Evolutionary conservation across 139 green algal genomes (phyloP).

Genomic region (Dunaliella primolecta): DNA sequence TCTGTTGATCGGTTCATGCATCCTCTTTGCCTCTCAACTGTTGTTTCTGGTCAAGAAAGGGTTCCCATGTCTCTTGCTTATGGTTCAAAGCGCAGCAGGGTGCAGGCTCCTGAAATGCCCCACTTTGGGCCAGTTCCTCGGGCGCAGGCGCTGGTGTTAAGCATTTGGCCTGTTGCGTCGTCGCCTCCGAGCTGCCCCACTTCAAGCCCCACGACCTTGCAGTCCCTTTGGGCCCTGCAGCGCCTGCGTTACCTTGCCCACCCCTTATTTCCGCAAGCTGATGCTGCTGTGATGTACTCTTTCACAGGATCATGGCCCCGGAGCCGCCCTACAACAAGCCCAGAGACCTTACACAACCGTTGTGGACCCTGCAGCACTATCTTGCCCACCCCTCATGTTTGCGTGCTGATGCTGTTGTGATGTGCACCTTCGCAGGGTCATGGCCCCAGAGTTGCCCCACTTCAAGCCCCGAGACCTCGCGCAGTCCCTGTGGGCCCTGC

Average conservation of each 20-base stretch:
- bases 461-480: slow-evolving; percentile 26
- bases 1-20: no score
- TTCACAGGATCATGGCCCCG: background rate
- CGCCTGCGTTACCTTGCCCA: background rate
- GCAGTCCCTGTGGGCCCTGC: slow-evolving; percentile 24
- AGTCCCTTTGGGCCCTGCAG: slow-evolving; percentile 23
- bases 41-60: no score
- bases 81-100: background rate
- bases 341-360: slow-evolving; percentile 16
- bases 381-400: background rate
- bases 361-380: slow-evolving; percentile 22
- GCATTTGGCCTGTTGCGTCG: no score
- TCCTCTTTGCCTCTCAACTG: no score
- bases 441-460: background rate
- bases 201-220: slow-evolving; percentile 20
- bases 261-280: background rate
- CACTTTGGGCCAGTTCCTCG: no score
- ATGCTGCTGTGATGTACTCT: no score
- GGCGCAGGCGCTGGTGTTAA: no score
- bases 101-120: background rate
- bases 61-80: no score
- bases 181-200: background rate
- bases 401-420: no score
- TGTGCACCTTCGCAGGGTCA: background rate
- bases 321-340: slow-evolving; percentile 11